Evolutionary conservation across 768 basidiomycete species (phyloP), one percentile per base, ranked within the genome.

Genomic region (Pulveroboletus sp.): DNA sequence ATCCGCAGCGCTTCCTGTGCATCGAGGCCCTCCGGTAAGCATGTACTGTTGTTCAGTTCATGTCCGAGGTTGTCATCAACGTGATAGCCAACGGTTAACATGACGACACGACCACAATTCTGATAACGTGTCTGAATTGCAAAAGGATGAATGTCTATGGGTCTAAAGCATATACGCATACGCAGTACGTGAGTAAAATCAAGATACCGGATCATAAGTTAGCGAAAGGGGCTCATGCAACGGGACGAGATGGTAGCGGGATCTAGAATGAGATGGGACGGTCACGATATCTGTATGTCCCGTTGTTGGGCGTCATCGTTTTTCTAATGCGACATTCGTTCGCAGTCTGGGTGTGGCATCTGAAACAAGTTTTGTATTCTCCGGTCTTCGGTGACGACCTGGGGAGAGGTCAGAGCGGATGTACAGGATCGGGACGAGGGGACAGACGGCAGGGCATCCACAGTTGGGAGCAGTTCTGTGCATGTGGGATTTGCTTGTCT

Each of bases 331-430:
- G 54, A 27, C 30, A 39, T 39, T 43, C 49, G 55, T 55, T 55
- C 55, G 36, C 69, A 72, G 32, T 71, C 70, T 32, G 68, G 59
- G 45, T 72, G 65, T 11, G 54, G 46, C 47, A 60, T 65, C 38
- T 71, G 69, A 49, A 70, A 71, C 35, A 70, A 8, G 30, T 70
- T 70, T 8, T 70, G 69, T 47, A 70, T 71, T 28, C 63, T 68
- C 26, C 68, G 61, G 47, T 69, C 47, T 17, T 70, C 70, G 15
- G 70, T 72, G 0, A 71, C 57, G 13, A 72, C 57, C 69, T 70
- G 43, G 3, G 17, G 10, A 30, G 30, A 13, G 40, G 36, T 59
- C 6, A 52, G 50, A n/a, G 6, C 2, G 10, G 15, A 13, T 15
- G 13, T 26, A 57, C 56, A 57, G 60, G 65, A 51, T 49, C 27